These are phyloP conservation scores for Kluyveromyces dobzhanskii DNA, from an alignment of 805 yeast species.

Conservation along the genomic window DNA sequence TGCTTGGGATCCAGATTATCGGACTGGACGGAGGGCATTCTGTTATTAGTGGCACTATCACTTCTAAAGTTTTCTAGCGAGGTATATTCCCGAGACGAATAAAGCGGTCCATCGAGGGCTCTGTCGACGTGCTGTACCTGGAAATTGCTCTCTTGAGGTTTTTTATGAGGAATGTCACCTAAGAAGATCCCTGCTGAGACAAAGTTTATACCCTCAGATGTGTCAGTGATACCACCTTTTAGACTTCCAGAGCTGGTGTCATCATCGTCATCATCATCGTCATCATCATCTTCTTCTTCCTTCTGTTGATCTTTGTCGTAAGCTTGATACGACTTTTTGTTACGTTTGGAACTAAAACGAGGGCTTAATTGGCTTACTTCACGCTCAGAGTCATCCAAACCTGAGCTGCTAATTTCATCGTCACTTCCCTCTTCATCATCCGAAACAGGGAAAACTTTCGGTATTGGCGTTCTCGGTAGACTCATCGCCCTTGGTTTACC, in stretches of 20 bases:
- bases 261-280: background rate
- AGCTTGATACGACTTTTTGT: no score
- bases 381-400: no score
- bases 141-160: constrained; percentile 4
- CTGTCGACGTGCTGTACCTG: constrained; percentile 3
- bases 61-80: background rate
- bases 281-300: constrained; percentile 1
- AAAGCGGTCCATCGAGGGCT: background rate
- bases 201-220: background rate
- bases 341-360: no score
- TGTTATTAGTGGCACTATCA: background rate
- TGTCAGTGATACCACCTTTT: background rate
- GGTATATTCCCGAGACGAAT: background rate
- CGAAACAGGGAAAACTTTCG: constrained; percentile 1
- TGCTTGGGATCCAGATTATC: background rate
- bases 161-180: constrained; percentile 4
- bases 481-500: background rate
- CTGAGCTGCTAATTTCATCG: no score
- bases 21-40: background rate
- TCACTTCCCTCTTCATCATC: no score
- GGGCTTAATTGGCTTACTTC: no score
- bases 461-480: constrained; percentile 11
- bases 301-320: background rate
- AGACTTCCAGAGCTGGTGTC: background rate
- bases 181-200: constrained; percentile 5